Evolutionary conservation across 148 eudicot species (phyloP), one percentile per base, ranked within the genome.

Genomic region (Nyssa sinensis): DNA sequence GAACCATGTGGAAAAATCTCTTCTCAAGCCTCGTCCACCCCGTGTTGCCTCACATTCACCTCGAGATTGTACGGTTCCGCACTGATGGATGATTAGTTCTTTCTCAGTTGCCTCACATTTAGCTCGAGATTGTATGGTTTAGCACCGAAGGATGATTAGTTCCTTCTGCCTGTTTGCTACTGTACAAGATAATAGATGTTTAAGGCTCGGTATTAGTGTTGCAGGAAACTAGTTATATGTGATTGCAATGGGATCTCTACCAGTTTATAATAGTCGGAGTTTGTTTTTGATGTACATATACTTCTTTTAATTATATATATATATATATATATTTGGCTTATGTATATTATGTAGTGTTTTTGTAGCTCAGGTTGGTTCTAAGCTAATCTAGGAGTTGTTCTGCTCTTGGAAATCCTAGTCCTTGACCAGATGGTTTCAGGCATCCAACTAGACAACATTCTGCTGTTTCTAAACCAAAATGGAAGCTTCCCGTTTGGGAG

Each of bases 51-150:
- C 71, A 24, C 75, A 25, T 47, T 51, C 72, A 49, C 41, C 78
- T 67, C 78, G 69, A 64, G 84, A 75, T 76, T 72, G 77, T 63
- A 24, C 49, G 67, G 81, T 73, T 73, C 73, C 62, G 62, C 77
- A 61, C 53, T 81, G 75, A 81, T 17, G 29, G 62, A 24, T 23
- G 19, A 0, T 9, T 11, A 31, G 14, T 19, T 53, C 19, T 24
- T 51, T n/a, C n/a, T n/a, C n/a, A n/a, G 35, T 34, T 35, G 30
- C 78, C 63, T 70, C 71, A 24, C 75, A 25, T 47, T 51, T 75
- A 49, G 33, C 78, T 67, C 78, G 69, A 64, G 84, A 75, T 76
- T 72, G 77, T 63, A 24, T 58, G 67, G 81, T 73, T 73, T 69
- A 62, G 62, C 77, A 61, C 53, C 78, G 75, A 81, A n/a, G n/a